Evolutionary conservation across 2,329 filamentous ascomycete genomes (phyloP).

Genomic region (Aspergillus niger): DNA sequence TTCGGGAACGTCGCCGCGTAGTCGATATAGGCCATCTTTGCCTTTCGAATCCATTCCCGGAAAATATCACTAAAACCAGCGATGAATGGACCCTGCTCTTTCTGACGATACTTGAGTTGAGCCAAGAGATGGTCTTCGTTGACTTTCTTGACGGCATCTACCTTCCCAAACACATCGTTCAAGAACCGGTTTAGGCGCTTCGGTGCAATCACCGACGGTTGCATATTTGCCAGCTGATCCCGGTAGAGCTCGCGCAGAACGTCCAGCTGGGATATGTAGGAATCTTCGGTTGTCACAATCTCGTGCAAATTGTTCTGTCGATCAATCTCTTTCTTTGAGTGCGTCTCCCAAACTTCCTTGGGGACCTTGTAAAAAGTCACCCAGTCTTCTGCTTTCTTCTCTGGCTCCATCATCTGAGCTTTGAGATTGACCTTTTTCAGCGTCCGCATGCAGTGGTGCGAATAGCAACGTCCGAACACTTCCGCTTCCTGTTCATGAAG

Average conservation of each 20-base stretch:
- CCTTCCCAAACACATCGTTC: constrained; percentile 82
- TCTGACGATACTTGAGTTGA: constrained; percentile 93
- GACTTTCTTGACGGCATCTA: constrained; percentile 82
- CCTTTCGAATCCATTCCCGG: constrained; percentile 96
- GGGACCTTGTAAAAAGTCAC: constrained; percentile 82
- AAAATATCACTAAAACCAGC: constrained; percentile 95
- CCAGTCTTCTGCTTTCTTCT: constrained; percentile 78
- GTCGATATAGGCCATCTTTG: constrained; percentile 82
- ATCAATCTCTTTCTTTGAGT: constrained; percentile 83
- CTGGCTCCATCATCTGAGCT: constrained; percentile 67
- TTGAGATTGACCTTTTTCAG: constrained; percentile 91
- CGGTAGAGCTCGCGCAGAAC: constrained; percentile 83
- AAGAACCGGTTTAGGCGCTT: constrained; percentile 80
- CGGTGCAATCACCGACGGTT: constrained; percentile 78
- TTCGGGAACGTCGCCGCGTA: constrained; percentile 87
- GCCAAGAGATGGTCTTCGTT: constrained; percentile 92
- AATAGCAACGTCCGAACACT: constrained; percentile 80
- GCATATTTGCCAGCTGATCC: constrained; percentile 70
- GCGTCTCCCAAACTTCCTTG: constrained; percentile 71
- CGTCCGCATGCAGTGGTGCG: constrained; percentile 89
- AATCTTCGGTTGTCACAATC: constrained; percentile 89
- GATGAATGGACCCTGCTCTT: constrained; percentile 95
- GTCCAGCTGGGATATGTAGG: constrained; percentile 85
- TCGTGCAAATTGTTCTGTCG: constrained; percentile 94
- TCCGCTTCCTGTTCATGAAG: constrained; percentile 67